Conservation (phyloP, 805 yeast genomes). For the Kodamaea laetipori region DNA sequence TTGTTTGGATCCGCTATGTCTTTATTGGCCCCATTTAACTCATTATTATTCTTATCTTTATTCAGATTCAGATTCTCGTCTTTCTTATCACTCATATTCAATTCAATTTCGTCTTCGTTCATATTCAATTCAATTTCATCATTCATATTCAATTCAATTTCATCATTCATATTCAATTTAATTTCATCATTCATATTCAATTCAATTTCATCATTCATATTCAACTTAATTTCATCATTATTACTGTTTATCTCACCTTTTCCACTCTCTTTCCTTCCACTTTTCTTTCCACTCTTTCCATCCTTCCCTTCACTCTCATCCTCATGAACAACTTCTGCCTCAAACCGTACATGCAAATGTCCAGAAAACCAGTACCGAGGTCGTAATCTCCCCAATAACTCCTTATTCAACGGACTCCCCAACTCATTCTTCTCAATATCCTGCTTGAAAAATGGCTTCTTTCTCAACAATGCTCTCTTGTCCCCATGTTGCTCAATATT, state of each 20-base stretch:
- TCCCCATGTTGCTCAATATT: constrained; percentile 72
- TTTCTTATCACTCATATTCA: constrained; percentile 17
- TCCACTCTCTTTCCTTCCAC: not conserved
- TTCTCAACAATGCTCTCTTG: constrained; percentile 45
- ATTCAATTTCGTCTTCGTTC: constrained; percentile 9
- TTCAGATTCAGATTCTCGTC: constrained; percentile 23
- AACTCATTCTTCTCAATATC: constrained; percentile 63
- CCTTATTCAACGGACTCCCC: constrained; percentile 72
- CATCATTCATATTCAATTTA: constrained; percentile 11
- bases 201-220: constrained; percentile 2
- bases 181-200: constrained; percentile 11
- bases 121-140: constrained; percentile 25
- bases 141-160: not conserved
- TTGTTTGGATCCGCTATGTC: not conserved
- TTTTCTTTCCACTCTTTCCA: not conserved
- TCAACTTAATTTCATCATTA: constrained; percentile 14
- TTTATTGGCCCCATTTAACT: not conserved
- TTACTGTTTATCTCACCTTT: constrained; percentile 14
- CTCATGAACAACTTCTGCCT: constrained; percentile 50
- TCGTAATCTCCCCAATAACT: constrained; percentile 50
- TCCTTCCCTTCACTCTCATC: constrained; percentile 14
- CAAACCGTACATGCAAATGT: constrained; percentile 78
- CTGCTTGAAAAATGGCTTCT: constrained; percentile 65
- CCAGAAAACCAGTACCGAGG: constrained; percentile 87
- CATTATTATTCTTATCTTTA: not conserved